These are phyloP conservation scores for Geum urbanum DNA, from an alignment of 306 rosid genomes.

Conservation along the genomic window DNA sequence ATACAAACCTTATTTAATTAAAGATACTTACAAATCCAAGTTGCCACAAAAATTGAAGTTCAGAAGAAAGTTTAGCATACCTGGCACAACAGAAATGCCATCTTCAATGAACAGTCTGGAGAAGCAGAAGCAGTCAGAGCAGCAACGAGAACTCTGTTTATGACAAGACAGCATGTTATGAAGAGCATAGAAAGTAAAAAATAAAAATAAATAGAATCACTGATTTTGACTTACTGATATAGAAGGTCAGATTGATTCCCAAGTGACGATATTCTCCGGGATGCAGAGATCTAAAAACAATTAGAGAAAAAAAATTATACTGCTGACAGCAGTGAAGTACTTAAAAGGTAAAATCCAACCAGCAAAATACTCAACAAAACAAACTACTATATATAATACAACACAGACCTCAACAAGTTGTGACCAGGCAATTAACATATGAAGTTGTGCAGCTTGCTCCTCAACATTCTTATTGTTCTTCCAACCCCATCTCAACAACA, in stretches of 20 bases:
- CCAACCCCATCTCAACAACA: slow-evolving; percentile 98
- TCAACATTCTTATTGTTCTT: slow-evolving; percentile 92
- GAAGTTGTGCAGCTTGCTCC: slow-evolving; percentile 99
- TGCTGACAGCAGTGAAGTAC: slow-evolving; percentile 6
- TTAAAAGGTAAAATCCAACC: neutral
- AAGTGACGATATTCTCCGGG: slow-evolving; percentile 76
- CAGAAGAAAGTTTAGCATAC: slow-evolving; percentile 30
- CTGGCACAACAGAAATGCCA: slow-evolving; percentile 91
- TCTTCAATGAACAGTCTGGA: slow-evolving; percentile 87
- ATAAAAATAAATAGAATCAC: slow-evolving; percentile 6
- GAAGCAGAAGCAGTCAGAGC: slow-evolving; percentile 88
- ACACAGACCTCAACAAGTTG: slow-evolving; percentile 82
- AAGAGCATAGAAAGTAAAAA: neutral
- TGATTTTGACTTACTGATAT: slow-evolving; percentile 59
- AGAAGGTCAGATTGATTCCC: slow-evolving; percentile 81
- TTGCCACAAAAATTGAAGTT: slow-evolving; percentile 7
- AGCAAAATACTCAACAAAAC: neutral
- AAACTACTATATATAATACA: slow-evolving; percentile 2
- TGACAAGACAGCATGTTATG: slow-evolving; percentile 20
- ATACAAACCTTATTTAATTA: slow-evolving; percentile 20
- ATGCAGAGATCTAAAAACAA: slow-evolving; percentile 58
- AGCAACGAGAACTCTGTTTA: slow-evolving; percentile 72
- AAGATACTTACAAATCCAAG: slow-evolving; percentile 12
- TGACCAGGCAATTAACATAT: slow-evolving; percentile 95
- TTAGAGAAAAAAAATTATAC: slow-evolving; percentile 3